These are phyloP conservation scores for Phytophthora vignae DNA, from an alignment of 352 stramenopile species.

Conservation along the genomic window DNA sequence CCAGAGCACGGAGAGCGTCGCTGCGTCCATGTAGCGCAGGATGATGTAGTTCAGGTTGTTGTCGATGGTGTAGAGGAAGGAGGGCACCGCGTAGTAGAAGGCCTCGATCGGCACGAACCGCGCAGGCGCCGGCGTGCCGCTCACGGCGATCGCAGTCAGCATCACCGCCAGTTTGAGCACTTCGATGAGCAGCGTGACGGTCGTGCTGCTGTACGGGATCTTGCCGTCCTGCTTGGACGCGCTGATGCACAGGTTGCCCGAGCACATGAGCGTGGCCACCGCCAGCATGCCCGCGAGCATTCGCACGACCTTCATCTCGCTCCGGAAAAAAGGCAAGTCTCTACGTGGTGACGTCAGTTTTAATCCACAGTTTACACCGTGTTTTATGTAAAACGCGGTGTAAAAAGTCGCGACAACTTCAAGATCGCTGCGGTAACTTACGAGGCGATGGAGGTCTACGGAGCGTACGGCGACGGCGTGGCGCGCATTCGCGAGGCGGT, in stretches of 20 bases:
- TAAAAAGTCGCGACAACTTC: conserved; percentile 19
- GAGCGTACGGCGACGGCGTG: conserved; percentile 55
- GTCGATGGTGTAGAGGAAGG: conserved; percentile 89
- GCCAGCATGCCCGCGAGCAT: conserved; percentile 72
- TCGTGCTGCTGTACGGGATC: conserved; percentile 87
- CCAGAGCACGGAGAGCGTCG: conserved; percentile 88
- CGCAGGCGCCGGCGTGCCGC: conserved; percentile 46
- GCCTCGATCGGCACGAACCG: conserved; percentile 61
- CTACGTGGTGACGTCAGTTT: conserved; percentile 23
- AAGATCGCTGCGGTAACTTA: conserved; percentile 12
- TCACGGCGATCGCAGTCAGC: conserved; percentile 49
- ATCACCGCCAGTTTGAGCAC: conserved; percentile 79
- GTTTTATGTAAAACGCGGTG: neutral
- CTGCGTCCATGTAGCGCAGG: conserved; percentile 84
- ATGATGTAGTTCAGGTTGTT: conserved; percentile 93
- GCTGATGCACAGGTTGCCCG: conserved; percentile 86
- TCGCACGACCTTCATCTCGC: conserved; percentile 47
- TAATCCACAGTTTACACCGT: neutral
- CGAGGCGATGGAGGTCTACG: conserved; percentile 65
- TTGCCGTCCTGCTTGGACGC: conserved; percentile 80
- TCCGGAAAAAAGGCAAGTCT: conserved; percentile 6
- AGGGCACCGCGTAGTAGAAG: conserved; percentile 83
- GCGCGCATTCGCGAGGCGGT: conserved; percentile 71
- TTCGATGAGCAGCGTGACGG: conserved; percentile 87
- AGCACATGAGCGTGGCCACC: conserved; percentile 76